Percentiles rank a stretch among this genome's conserved stretches.
Evolutionary conservation across 768 basidiomycete species (phyloP).

Genomic region (Phylloporus arenicola): DNA sequence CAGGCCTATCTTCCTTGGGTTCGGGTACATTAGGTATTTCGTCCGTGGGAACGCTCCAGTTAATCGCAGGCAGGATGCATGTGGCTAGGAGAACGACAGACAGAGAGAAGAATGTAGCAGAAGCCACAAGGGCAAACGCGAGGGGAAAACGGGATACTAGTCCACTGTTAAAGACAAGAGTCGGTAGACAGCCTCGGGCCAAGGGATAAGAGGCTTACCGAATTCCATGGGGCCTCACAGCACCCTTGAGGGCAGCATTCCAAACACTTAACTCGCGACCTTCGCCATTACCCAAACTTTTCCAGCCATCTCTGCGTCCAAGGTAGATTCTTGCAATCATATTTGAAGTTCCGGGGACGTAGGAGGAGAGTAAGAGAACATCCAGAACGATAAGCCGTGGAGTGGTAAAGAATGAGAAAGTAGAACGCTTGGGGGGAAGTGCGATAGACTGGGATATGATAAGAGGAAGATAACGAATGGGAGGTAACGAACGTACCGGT

Average conservation of each 20-base stretch:
- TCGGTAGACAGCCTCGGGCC: background rate
- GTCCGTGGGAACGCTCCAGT: constrained; percentile 20
- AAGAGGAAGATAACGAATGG: constrained; percentile 1
- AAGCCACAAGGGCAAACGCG: constrained; percentile 43
- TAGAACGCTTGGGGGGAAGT: constrained; percentile 33
- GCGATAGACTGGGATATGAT: constrained; percentile 49
- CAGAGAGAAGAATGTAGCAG: constrained; percentile 43
- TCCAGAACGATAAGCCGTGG: constrained; percentile 43
- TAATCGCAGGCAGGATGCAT: constrained; percentile 47
- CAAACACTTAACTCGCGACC: constrained; percentile 69
- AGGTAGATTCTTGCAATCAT: constrained; percentile 61
- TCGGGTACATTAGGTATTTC: constrained; percentile 6
- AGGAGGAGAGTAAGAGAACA: constrained; percentile 55
- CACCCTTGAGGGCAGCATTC: constrained; percentile 56
- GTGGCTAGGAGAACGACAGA: constrained; percentile 42
- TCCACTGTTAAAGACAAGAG: constrained; percentile 40
- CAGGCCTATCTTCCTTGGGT: constrained; percentile 18
- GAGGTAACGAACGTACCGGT: constrained; percentile 46
- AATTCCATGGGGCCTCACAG: constrained; percentile 60
- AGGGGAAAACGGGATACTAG: constrained; percentile 67
- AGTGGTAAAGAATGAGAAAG: constrained; percentile 34
- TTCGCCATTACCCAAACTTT: constrained; percentile 57
- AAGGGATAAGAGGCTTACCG: constrained; percentile 43
- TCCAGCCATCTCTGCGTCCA: constrained; percentile 74
- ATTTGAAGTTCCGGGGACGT: constrained; percentile 42